phyloP scores from a whole-genome alignment of 139 green algal genomes.

The Dunaliella sp. region DNA sequence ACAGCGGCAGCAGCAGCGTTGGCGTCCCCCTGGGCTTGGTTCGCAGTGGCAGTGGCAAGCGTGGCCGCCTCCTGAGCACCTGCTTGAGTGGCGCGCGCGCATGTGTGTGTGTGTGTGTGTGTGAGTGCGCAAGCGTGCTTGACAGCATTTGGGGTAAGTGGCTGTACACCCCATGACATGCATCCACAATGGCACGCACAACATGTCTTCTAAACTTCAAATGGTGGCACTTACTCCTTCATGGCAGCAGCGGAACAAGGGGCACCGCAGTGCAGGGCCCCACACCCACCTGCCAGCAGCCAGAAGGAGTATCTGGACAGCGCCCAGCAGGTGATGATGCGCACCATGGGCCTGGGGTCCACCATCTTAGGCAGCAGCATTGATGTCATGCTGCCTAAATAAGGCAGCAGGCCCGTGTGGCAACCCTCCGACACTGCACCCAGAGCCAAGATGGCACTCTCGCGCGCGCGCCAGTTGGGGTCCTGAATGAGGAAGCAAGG shows the following conservation, averaged over 20 bases:
- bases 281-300: conserved; percentile 51
- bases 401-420: conserved; percentile 63
- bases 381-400: conserved; percentile 73
- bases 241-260: neutral
- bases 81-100: too few relatives aligned
- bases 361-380: conserved; percentile 74
- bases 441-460: conserved; percentile 87
- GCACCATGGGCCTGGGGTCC: conserved; percentile 80
- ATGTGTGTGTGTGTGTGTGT: too few relatives aligned
- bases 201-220: too few relatives aligned
- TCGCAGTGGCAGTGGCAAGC: neutral
- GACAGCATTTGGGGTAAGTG: neutral
- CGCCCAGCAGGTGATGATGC: conserved; percentile 91
- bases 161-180: neutral
- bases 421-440: conserved; percentile 91
- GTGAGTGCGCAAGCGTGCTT: neutral
- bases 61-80: neutral
- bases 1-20: neutral
- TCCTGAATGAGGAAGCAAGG: too few relatives aligned
- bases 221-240: neutral
- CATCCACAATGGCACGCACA: too few relatives aligned
- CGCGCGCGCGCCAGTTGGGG: conserved; percentile 69
- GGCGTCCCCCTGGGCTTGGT: conserved; percentile 13
- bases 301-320: conserved; percentile 81
- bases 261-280: neutral